Percentiles rank a stretch among this genome's conserved stretches.
phyloP scores from a whole-genome alignment of 495 filamentous ascomycete genomes.

The Penicillium diatomitis region DNA sequence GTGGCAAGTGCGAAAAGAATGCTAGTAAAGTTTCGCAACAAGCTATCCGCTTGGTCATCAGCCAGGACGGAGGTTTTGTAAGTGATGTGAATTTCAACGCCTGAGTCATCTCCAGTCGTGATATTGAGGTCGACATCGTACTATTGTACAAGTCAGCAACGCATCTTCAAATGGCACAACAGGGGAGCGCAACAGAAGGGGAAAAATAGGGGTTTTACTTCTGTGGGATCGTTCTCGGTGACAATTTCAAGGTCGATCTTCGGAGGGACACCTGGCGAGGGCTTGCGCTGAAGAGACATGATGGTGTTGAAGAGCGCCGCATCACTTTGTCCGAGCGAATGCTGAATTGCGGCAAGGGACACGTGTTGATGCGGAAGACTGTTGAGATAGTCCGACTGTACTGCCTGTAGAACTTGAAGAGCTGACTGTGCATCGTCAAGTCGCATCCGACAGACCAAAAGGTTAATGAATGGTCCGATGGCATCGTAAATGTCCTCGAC shows the following conservation, averaged over 20 bases:
- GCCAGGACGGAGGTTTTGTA: constrained; percentile 9
- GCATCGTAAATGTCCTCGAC: constrained; percentile 19
- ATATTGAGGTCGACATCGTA: constrained; percentile 1
- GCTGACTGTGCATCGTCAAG: constrained; percentile 10
- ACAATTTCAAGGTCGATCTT: not conserved
- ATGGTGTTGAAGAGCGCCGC: constrained; percentile 36
- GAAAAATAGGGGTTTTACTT: constrained; percentile 39
- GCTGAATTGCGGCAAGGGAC: constrained; percentile 29
- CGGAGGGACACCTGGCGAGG: constrained; percentile 15
- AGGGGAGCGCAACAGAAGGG: not conserved
- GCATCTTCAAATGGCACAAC: constrained; percentile 12
- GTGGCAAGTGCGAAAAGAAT: not conserved
- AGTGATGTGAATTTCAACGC: constrained; percentile 11
- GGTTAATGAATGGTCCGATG: constrained; percentile 28
- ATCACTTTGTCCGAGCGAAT: constrained; percentile 18
- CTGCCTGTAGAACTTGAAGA: constrained; percentile 14
- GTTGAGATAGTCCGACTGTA: constrained; percentile 25
- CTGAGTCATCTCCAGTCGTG: constrained; percentile 38
- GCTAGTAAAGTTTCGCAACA: not conserved
- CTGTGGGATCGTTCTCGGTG: constrained; percentile 15
- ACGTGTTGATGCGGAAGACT: constrained; percentile 21
- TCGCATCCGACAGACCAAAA: constrained; percentile 24
- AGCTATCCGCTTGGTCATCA: not conserved
- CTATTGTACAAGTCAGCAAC: not conserved
- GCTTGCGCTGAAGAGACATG: constrained; percentile 9